phyloP scores from a whole-genome alignment of 2,329 filamentous ascomycete genomes.

The Talaromyces sp. region DNA sequence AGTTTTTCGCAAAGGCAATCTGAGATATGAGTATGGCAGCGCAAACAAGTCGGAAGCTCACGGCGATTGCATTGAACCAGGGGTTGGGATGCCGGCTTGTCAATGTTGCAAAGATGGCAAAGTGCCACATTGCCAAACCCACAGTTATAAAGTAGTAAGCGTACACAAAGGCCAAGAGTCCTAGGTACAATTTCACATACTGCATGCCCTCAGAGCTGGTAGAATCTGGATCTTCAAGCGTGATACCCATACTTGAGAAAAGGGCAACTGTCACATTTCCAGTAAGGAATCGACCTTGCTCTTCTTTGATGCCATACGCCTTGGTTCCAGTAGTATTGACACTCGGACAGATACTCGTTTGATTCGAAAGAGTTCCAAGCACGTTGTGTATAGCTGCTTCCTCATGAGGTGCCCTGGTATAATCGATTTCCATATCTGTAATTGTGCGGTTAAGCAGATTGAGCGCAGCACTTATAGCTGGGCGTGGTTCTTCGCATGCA shows the following conservation, averaged over 20 bases:
- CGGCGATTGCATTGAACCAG: conserved; percentile 26
- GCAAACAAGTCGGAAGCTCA: conserved; percentile 28
- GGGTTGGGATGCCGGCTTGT: conserved; percentile 26
- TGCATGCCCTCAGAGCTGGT: conserved; percentile 28
- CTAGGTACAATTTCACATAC: conserved; percentile 36
- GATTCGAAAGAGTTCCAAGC: conserved; percentile 28
- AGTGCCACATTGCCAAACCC: conserved; percentile 34
- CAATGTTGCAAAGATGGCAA: conserved; percentile 33
- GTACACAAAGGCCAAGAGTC: conserved; percentile 38
- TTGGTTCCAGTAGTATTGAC: conserved; percentile 13
- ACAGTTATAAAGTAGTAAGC: conserved; percentile 40
- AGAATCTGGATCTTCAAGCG: conserved; percentile 29
- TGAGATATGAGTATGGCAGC: conserved; percentile 29
- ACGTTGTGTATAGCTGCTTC: conserved; percentile 32
- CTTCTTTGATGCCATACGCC: conserved; percentile 25
- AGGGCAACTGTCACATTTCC: conserved; percentile 41
- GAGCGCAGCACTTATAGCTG: conserved; percentile 27
- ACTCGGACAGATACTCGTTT: conserved; percentile 30
- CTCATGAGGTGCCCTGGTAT: conserved; percentile 31
- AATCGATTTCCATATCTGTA: conserved; percentile 40
- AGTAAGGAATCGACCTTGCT: conserved; percentile 33
- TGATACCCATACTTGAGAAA: conserved; percentile 41
- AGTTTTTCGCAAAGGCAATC: conserved; percentile 30
- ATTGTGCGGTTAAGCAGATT: conserved; percentile 37
- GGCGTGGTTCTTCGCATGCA: conserved; percentile 38